These are phyloP conservation scores for Chaetomium globosum DNA, from an alignment of 2,329 filamentous ascomycete genomes.

Conservation along the genomic window DNA sequence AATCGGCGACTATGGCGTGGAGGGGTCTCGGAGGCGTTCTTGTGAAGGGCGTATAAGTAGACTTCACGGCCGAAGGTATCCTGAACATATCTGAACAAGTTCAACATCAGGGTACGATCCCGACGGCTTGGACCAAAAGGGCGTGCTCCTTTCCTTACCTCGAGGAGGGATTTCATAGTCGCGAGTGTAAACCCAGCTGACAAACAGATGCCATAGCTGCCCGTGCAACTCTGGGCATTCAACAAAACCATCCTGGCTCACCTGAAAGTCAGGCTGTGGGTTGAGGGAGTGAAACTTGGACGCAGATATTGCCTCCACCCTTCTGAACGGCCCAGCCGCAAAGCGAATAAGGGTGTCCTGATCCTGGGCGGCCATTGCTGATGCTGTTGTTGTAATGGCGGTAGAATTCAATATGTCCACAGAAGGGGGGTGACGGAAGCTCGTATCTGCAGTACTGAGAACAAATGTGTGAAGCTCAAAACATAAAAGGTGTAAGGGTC, in stretches of 20 bases:
- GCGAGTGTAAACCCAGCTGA: neutral
- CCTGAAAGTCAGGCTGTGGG: neutral
- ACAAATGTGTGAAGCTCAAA: no score
- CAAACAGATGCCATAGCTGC: neutral
- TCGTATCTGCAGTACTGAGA: no score
- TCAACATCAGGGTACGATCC: neutral
- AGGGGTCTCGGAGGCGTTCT: neutral
- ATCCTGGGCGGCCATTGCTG: neutral
- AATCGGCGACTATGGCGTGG: neutral
- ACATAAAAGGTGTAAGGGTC: no score
- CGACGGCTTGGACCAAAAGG: neutral
- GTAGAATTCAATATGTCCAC: no score
- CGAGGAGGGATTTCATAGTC: neutral
- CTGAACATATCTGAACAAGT: neutral
- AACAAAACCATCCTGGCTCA: neutral
- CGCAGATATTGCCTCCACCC: neutral
- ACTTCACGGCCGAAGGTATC: no score
- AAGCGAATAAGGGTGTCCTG: neutral
- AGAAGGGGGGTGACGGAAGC: no score
- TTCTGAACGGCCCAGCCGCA: neutral
- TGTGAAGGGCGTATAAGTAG: no score
- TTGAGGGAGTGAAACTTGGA: neutral
- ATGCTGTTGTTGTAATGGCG: no score
- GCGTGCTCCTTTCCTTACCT: neutral
- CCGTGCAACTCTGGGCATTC: neutral